These are phyloP conservation scores for Fraxinus cuspidata DNA, from an alignment of 257 asterid species.

Conservation along the genomic window DNA sequence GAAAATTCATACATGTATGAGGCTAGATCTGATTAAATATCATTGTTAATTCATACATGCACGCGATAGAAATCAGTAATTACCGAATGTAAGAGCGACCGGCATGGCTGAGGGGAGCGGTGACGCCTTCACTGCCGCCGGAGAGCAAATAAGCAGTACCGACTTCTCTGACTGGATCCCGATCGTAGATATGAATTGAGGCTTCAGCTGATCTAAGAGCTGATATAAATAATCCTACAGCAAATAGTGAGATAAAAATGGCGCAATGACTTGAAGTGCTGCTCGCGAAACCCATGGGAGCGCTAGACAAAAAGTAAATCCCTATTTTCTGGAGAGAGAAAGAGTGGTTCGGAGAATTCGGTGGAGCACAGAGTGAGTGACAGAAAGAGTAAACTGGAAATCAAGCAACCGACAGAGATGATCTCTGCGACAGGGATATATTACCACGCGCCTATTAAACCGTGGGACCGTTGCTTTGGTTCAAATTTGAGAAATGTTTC, in stretches of 20 bases:
- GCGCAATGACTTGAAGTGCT: slow-evolving; percentile 39
- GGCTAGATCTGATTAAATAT: slow-evolving; percentile 43
- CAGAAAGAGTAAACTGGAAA: background rate
- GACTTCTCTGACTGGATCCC: slow-evolving; percentile 92
- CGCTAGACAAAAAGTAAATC: slow-evolving; percentile 20
- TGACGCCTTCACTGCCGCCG: slow-evolving; percentile 97
- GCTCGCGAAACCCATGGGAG: slow-evolving; percentile 58
- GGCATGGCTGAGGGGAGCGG: slow-evolving; percentile 36
- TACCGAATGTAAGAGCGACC: slow-evolving; percentile 89
- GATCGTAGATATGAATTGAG: slow-evolving; percentile 78
- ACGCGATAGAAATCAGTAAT: slow-evolving; percentile 8
- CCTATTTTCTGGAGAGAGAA: background rate
- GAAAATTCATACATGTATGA: slow-evolving; percentile 16
- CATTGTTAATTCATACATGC: slow-evolving; percentile 6
- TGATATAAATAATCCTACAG: slow-evolving; percentile 22
- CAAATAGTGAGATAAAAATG: slow-evolving; percentile 34
- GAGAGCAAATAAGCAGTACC: slow-evolving; percentile 89
- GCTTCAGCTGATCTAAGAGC: slow-evolving; percentile 64
- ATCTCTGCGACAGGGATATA: background rate
- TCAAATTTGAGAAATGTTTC: no score
- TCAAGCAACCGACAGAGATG: background rate
- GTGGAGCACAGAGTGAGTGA: background rate
- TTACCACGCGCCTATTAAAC: background rate
- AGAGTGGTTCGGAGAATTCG: slow-evolving; percentile 21
- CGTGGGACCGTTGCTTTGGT: background rate